Percentiles rank a stretch among this genome's conserved stretches.
Evolutionary conservation across 2,329 filamentous ascomycete species (phyloP).

Genomic region (Calonectria pteridis): DNA sequence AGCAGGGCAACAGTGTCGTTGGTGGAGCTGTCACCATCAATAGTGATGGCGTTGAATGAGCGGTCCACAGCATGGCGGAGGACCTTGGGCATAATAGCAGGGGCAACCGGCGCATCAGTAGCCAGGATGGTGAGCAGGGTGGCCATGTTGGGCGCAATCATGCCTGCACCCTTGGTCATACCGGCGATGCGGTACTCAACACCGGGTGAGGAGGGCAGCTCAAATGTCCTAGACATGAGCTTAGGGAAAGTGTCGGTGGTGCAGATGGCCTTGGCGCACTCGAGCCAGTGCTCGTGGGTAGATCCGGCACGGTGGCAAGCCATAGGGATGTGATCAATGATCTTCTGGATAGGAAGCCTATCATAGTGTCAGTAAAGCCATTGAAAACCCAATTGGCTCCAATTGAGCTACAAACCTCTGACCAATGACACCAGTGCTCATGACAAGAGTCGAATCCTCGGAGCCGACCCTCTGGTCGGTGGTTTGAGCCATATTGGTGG

Average conservation of each 20-base stretch:
- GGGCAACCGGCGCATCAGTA: conserved; percentile 86
- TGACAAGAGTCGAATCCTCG: conserved; percentile 81
- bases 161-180: conserved; percentile 97
- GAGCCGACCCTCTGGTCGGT: conserved; percentile 74
- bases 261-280: conserved; percentile 90
- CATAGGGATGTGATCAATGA: conserved; percentile 82
- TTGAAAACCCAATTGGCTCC: conserved; percentile 12
- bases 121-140: conserved; percentile 92
- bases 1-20: conserved; percentile 96
- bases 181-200: conserved; percentile 88
- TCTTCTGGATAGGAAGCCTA: conserved; percentile 91
- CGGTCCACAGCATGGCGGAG: conserved; percentile 81
- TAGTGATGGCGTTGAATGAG: conserved; percentile 96
- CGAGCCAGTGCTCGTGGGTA: conserved; percentile 88
- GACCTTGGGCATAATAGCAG: conserved; percentile 74
- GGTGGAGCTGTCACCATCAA: conserved; percentile 97
- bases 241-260: conserved; percentile 99
- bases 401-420: conserved; percentile 71
- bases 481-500: conserved; percentile 82
- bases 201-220: conserved; percentile 81
- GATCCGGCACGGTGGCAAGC: conserved; percentile 79
- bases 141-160: conserved; percentile 99
- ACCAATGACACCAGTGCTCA: conserved; percentile 98
- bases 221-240: conserved; percentile 86
- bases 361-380: conserved; percentile 32